Evolutionary conservation across 2,329 filamentous ascomycete species (phyloP).

Genomic region (Fonsecaea multimorphosa): DNA sequence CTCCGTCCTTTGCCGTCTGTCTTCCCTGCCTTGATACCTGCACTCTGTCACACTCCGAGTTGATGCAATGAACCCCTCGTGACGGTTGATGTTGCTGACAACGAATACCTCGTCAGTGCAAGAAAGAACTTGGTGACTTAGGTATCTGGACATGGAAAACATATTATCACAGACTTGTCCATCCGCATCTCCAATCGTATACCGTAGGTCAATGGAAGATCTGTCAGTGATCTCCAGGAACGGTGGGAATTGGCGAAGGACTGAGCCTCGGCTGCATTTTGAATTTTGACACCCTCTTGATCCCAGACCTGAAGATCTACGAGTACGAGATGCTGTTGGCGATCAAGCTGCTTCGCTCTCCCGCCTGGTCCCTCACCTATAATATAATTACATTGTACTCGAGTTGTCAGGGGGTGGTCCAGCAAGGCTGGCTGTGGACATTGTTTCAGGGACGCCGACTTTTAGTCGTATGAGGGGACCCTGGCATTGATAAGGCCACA

Average conservation of each 20-base stretch:
- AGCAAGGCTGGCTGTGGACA: background rate
- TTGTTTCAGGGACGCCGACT: background rate
- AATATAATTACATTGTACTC: background rate
- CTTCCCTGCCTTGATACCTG: background rate
- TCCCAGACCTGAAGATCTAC: background rate
- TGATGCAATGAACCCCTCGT: background rate
- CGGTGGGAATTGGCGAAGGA: background rate
- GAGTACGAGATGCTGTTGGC: background rate
- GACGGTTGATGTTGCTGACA: background rate
- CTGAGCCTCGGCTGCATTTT: background rate
- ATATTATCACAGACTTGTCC: background rate
- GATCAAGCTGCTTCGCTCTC: background rate
- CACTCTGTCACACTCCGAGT: background rate
- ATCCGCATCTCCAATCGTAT: background rate
- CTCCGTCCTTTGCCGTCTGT: background rate
- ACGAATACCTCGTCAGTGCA: background rate
- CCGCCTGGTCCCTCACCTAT: background rate
- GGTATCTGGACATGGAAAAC: background rate
- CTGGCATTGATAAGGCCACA: constrained; percentile 6
- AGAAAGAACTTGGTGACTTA: background rate
- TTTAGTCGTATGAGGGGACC: background rate
- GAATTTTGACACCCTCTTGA: background rate
- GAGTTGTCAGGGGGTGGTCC: background rate
- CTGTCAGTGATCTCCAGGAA: background rate
- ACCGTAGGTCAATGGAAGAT: background rate